Evolutionary conservation across 768 basidiomycete species (phyloP).

Genomic region (Tylopilus subfusipes): DNA sequence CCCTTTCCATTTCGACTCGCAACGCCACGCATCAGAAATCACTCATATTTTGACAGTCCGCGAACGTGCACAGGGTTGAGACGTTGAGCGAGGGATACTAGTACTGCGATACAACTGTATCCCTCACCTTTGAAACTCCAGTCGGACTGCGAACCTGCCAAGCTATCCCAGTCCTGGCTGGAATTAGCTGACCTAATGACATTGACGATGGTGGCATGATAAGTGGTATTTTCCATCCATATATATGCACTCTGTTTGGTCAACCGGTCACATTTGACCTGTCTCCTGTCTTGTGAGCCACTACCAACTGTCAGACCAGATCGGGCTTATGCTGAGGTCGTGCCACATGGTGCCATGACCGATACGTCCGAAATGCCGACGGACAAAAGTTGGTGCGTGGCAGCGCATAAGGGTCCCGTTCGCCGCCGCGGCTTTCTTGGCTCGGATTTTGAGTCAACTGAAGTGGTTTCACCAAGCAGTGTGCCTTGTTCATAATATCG

Average conservation of each 20-base stretch:
- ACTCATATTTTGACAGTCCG: constrained; percentile 4
- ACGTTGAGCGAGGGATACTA: background rate
- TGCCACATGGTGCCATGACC: background rate
- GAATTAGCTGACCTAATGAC: background rate
- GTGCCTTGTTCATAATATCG: background rate
- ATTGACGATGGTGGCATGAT: background rate
- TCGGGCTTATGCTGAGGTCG: background rate
- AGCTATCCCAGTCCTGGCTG: background rate
- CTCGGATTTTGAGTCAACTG: background rate
- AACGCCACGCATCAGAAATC: background rate
- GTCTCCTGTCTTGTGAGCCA: background rate
- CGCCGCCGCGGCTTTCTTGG: background rate
- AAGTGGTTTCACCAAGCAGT: background rate
- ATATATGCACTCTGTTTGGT: background rate
- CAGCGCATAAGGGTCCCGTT: background rate
- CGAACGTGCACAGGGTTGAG: constrained; percentile 1
- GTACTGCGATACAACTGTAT: background rate
- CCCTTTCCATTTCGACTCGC: background rate
- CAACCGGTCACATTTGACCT: background rate
- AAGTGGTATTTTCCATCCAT: no score
- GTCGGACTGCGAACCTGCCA: background rate
- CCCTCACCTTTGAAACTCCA: background rate
- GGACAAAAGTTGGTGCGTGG: background rate
- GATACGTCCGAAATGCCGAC: background rate
- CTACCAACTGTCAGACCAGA: background rate